Conservation (phyloP, 2,329 filamentous ascomycete species). For the Fusarium sp. region DNA sequence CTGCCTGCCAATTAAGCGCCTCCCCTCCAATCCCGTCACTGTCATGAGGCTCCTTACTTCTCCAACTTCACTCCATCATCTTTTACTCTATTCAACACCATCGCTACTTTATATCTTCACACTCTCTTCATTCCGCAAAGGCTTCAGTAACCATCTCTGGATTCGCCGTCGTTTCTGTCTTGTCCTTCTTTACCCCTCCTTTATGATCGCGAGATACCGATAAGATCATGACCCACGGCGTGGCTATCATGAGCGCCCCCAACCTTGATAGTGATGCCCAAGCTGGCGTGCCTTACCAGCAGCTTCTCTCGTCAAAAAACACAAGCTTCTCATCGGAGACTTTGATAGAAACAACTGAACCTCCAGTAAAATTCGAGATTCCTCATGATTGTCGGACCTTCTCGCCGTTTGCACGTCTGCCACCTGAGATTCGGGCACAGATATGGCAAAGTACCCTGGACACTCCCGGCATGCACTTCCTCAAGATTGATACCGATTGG, state of each 20-base stretch:
- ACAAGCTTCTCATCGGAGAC: neutral
- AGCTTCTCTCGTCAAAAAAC: neutral
- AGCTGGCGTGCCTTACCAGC: neutral
- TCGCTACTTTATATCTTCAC: constrained; percentile 38
- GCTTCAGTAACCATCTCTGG: neutral
- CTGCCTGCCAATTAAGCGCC: constrained; percentile 5
- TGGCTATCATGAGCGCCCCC: constrained; percentile 36
- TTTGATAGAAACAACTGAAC: neutral
- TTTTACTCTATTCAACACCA: constrained; percentile 28
- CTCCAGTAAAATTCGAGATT: constrained; percentile 50
- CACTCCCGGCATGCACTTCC: constrained; percentile 54
- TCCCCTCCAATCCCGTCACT: constrained; percentile 20
- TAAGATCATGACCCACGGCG: constrained; percentile 39
- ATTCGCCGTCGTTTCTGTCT: neutral
- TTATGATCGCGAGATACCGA: constrained; percentile 37
- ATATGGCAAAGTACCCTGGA: constrained; percentile 52
- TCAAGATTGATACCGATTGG: constrained; percentile 47
- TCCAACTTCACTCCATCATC: constrained; percentile 28
- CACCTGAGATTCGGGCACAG: constrained; percentile 52
- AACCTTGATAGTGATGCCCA: constrained; percentile 19
- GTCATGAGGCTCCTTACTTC: constrained; percentile 21
- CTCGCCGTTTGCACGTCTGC: constrained; percentile 50
- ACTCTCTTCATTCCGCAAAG: neutral
- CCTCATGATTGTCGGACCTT: constrained; percentile 51
- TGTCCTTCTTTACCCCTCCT: constrained; percentile 21